Conservation (phyloP, 2,329 filamentous ascomycete genomes). For the Zasmidium cellare region DNA sequence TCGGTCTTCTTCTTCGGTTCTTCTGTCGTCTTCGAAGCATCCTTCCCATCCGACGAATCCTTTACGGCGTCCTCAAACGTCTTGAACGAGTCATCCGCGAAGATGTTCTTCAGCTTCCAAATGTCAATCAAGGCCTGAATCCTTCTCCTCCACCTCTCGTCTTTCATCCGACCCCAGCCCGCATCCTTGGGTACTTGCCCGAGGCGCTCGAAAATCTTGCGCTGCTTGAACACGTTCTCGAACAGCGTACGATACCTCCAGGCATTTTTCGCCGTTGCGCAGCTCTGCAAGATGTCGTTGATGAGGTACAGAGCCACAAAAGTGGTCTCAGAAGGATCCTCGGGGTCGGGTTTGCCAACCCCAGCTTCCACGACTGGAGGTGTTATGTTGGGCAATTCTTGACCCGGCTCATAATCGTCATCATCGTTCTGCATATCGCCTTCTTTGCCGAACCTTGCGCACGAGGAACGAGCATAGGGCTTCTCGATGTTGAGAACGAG, state of each 20-base stretch:
- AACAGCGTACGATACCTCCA: conserved; percentile 86
- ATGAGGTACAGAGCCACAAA: conserved; percentile 80
- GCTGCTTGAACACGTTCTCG: conserved; percentile 67
- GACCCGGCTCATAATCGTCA: conserved; percentile 41
- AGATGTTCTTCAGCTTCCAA: conserved; percentile 67
- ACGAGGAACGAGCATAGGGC: conserved; percentile 68
- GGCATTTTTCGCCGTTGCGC: conserved; percentile 73
- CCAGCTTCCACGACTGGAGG: conserved; percentile 24
- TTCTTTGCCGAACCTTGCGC: conserved; percentile 62
- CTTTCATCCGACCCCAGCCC: conserved; percentile 76
- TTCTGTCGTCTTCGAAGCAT: conserved; percentile 54
- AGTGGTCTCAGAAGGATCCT: conserved; percentile 71
- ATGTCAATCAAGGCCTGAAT: conserved; percentile 67
- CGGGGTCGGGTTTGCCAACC: conserved; percentile 43
- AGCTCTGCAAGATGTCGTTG: conserved; percentile 77
- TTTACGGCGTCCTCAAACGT: conserved; percentile 71
- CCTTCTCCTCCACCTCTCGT: conserved; percentile 82
- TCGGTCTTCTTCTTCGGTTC: conserved; percentile 43
- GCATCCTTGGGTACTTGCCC: conserved; percentile 71
- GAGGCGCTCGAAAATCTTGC: conserved; percentile 72
- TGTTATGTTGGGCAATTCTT: conserved; percentile 37
- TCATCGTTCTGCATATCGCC: conserved; percentile 39
- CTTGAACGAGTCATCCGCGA: conserved; percentile 72
- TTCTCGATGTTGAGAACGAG: conserved; percentile 78
- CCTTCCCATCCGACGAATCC: conserved; percentile 60